Percentiles rank a stretch among this genome's conserved stretches.
phyloP scores from a whole-genome alignment of 1,139 yeast genomes.

The Saccharomyces hybrid region DNA sequence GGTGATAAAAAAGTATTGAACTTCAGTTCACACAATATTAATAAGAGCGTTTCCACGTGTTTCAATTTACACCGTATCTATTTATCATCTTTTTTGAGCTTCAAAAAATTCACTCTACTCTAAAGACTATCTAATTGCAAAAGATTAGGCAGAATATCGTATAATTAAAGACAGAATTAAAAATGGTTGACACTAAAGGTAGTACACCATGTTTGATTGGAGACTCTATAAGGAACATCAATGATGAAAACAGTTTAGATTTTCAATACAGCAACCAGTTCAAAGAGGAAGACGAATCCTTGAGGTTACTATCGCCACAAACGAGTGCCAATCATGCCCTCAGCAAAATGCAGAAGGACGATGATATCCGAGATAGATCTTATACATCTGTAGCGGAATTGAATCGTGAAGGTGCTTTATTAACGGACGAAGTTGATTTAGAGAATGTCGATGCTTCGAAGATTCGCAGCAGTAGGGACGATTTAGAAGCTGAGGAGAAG shows the following conservation, averaged over 20 bases:
- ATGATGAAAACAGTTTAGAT: constrained; percentile 8
- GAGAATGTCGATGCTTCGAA: constrained; percentile 15
- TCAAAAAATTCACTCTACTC: background rate
- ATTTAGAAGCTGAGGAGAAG: constrained; percentile 13
- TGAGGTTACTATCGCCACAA: constrained; percentile 3
- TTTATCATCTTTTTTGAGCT: background rate
- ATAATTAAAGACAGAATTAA: background rate
- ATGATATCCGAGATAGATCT: constrained; percentile 13
- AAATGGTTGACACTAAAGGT: background rate
- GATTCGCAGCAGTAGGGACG: constrained; percentile 8
- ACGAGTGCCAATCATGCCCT: constrained; percentile 8
- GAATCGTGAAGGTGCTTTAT: constrained; percentile 28
- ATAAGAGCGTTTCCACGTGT: background rate
- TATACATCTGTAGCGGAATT: constrained; percentile 27
- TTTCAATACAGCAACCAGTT: background rate
- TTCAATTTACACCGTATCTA: background rate
- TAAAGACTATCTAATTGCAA: background rate
- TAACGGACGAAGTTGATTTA: constrained; percentile 28
- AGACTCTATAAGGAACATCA: constrained; percentile 17
- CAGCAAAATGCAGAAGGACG: constrained; percentile 16
- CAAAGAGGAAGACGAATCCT: constrained; percentile 1
- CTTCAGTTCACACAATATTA: background rate
- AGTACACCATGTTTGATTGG: constrained; percentile 9
- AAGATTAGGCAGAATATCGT: background rate
- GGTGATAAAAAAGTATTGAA: background rate